Conservation (phyloP, 306 rosid species). For the Fragaria ananassa region DNA sequence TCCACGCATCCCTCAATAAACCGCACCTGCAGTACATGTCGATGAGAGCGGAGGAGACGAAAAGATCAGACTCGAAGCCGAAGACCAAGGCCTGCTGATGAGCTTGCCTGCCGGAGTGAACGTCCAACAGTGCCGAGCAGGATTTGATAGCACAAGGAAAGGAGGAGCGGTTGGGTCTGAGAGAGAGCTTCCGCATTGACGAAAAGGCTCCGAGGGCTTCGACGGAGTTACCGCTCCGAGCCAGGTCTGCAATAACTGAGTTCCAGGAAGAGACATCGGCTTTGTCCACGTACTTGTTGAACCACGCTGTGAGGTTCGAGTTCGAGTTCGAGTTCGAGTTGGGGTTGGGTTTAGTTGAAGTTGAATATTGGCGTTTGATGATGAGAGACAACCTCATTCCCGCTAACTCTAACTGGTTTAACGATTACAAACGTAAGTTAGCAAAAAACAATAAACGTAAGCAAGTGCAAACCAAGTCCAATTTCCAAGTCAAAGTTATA, state of each 20-base stretch:
- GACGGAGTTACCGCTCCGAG: constrained; percentile 65
- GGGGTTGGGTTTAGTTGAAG: constrained; percentile 25
- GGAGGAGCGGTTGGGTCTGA: constrained; percentile 59
- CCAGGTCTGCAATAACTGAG: constrained; percentile 68
- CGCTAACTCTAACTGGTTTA: background rate
- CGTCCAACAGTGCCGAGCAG: constrained; percentile 65
- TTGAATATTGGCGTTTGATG: constrained; percentile 26
- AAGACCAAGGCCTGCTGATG: constrained; percentile 76
- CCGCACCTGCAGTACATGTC: constrained; percentile 81
- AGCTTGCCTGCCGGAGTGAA: constrained; percentile 57
- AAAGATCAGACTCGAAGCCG: constrained; percentile 57
- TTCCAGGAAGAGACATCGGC: constrained; percentile 68
- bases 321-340: constrained; percentile 28
- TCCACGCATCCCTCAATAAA: constrained; percentile 43
- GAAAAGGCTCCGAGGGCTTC: constrained; percentile 79
- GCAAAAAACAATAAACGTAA: too few relatives aligned
- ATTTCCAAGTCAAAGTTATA: too few relatives aligned
- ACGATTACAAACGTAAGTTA: background rate
- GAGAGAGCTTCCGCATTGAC: constrained; percentile 73
- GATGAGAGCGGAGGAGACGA: constrained; percentile 70
- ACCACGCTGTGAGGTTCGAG: constrained; percentile 54
- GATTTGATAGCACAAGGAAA: constrained; percentile 83
- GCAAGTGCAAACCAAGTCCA: too few relatives aligned
- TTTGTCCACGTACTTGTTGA: constrained; percentile 68
- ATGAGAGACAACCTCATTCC: constrained; percentile 3